These are phyloP conservation scores for Trichaptum fuscoviolaceum DNA, from an alignment of 768 basidiomycete species.

Conservation along the genomic window DNA sequence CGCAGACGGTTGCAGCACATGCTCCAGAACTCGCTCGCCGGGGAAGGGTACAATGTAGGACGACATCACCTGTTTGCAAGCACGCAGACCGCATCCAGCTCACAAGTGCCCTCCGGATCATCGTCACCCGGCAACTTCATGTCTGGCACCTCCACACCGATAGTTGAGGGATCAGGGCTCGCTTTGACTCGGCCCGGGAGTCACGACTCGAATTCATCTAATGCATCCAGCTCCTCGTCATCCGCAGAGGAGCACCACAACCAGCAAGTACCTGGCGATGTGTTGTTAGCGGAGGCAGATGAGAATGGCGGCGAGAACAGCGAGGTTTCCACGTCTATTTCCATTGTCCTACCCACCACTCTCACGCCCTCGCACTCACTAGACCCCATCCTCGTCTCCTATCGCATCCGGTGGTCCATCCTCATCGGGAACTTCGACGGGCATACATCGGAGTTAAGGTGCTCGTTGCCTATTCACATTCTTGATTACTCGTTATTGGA, in stretches of 20 bases:
- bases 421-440: slow-evolving; percentile 83
- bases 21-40: slow-evolving; percentile 5
- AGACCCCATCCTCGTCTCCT: slow-evolving; percentile 69
- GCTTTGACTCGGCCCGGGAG: background rate
- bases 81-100: slow-evolving; percentile 10
- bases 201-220: background rate
- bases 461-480: slow-evolving; percentile 84
- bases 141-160: background rate
- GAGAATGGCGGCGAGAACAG: background rate
- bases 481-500: slow-evolving; percentile 68
- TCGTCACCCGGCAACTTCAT: background rate
- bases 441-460: slow-evolving; percentile 91
- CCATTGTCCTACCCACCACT: slow-evolving; percentile 43
- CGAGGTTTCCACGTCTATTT: slow-evolving; percentile 39
- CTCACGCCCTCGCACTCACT: slow-evolving; percentile 67
- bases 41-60: background rate
- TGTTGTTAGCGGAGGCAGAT: background rate
- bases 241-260: background rate
- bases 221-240: background rate
- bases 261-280: background rate
- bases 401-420: slow-evolving; percentile 79
- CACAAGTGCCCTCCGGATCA: background rate
- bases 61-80: slow-evolving; percentile 6
- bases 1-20: slow-evolving; percentile 7
- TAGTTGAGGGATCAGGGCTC: background rate